These are phyloP conservation scores for Microcyclospora pomicola DNA, from an alignment of 2,329 filamentous ascomycete species.

Conservation along the genomic window DNA sequence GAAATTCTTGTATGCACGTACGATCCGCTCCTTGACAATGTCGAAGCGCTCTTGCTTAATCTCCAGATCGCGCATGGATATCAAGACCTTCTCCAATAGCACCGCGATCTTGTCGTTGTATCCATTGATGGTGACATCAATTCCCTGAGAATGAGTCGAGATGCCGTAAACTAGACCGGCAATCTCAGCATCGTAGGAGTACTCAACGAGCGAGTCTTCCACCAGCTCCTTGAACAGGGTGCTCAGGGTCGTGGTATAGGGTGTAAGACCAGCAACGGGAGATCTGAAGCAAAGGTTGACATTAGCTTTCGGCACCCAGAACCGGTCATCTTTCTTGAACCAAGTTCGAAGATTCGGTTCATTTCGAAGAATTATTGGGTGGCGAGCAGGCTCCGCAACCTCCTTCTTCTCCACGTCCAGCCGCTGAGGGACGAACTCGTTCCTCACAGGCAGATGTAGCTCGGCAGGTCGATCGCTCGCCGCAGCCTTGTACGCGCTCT, in stretches of 20 bases:
- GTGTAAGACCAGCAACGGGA: slow-evolving; percentile 64
- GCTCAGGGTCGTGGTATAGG: slow-evolving; percentile 63
- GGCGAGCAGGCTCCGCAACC: slow-evolving; percentile 56
- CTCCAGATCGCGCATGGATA: slow-evolving; percentile 70
- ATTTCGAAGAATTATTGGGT: slow-evolving; percentile 72
- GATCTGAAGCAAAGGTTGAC: slow-evolving; percentile 69
- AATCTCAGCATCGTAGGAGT: slow-evolving; percentile 89
- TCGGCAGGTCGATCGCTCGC: slow-evolving; percentile 49
- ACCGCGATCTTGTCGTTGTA: slow-evolving; percentile 96
- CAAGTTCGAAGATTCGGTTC: slow-evolving; percentile 70
- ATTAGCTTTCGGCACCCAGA: slow-evolving; percentile 94
- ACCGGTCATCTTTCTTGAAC: slow-evolving; percentile 98
- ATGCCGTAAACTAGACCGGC: slow-evolving; percentile 77
- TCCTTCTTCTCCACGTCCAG: slow-evolving; percentile 93
- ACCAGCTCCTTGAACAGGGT: slow-evolving; percentile 75
- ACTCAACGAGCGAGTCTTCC: slow-evolving; percentile 77
- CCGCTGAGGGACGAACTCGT: slow-evolving; percentile 89
- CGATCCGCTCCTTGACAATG: slow-evolving; percentile 75
- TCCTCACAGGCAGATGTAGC: slow-evolving; percentile 78
- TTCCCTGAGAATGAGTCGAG: slow-evolving; percentile 54
- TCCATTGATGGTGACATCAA: slow-evolving; percentile 68
- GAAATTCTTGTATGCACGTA: slow-evolving; percentile 69
- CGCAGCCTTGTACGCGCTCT: slow-evolving; percentile 43
- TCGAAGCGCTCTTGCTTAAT: slow-evolving; percentile 79
- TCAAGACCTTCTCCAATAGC: slow-evolving; percentile 74